Conservation (phyloP, 495 filamentous ascomycete genomes). For the Penicillium pancosmium region DNA sequence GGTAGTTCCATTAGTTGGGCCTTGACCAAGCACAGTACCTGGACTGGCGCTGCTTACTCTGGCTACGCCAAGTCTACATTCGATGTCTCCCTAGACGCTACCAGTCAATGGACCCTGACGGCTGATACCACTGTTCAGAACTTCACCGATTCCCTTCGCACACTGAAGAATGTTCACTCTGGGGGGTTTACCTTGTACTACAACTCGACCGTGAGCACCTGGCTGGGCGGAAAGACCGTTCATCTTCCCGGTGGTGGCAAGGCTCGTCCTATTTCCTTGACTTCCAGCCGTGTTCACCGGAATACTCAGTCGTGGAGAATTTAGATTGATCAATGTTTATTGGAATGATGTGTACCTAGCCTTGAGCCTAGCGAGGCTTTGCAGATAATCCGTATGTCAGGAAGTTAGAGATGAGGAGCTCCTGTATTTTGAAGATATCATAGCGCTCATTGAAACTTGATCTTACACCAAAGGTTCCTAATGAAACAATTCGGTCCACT, state of each 20-base stretch:
- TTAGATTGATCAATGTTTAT: neutral
- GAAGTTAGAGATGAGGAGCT: too few relatives aligned
- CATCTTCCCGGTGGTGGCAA: slow-evolving; percentile 15
- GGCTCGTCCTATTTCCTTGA: slow-evolving; percentile 22
- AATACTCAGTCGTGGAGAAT: neutral
- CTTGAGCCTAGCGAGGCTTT: too few relatives aligned
- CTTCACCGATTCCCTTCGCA: slow-evolving; percentile 16
- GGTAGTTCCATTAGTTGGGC: slow-evolving; percentile 16
- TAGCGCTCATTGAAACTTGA: too few relatives aligned
- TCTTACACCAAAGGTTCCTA: too few relatives aligned
- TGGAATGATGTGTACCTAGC: too few relatives aligned
- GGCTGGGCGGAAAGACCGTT: slow-evolving; percentile 18
- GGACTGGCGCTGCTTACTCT: slow-evolving; percentile 22
- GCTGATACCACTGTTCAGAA: slow-evolving; percentile 15
- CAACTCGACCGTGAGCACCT: slow-evolving; percentile 14
- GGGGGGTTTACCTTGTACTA: slow-evolving; percentile 16
- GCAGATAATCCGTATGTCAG: too few relatives aligned
- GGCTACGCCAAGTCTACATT: slow-evolving; percentile 15
- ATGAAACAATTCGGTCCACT: too few relatives aligned
- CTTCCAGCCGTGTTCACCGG: neutral
- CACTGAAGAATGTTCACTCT: slow-evolving; percentile 14
- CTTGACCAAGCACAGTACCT: slow-evolving; percentile 10
- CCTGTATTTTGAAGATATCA: too few relatives aligned
- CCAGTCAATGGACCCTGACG: slow-evolving; percentile 23
- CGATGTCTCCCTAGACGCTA: slow-evolving; percentile 18